Percentiles rank a stretch among this genome's conserved stretches.
These are phyloP conservation scores for cucumber (Cucumis sativus) DNA, from an alignment of 306 rosid genomes.

Conservation along the genomic window Cucumber_9930_V3 NC_026659.2:22394001-22394500, in stretches of 20 bases:
- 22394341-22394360: conserved; percentile 66
- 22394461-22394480: conserved; percentile 35
- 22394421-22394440: conserved; percentile 17
- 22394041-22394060: conserved; percentile 19
- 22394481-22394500: conserved; percentile 57
- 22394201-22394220: conserved; percentile 27
- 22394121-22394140: conserved; percentile 31
- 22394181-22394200: conserved; percentile 22
- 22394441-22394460: background rate
- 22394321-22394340: conserved; percentile 55
- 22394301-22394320: conserved; percentile 66
- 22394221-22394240: conserved; percentile 21
- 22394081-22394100: conserved; percentile 47
- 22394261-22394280: conserved; percentile 60
- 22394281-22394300: conserved; percentile 91
- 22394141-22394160: conserved; percentile 22
- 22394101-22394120: conserved; percentile 22
- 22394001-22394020: background rate
- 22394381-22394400: conserved; percentile 15
- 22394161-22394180: conserved; percentile 41
- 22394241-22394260: conserved; percentile 20
- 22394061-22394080: conserved; percentile 24
- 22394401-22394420: conserved; percentile 22
- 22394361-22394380: conserved; percentile 60
- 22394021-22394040: conserved; percentile 19